Percentiles rank a stretch among this genome's conserved stretches.
Evolutionary conservation across 2,329 filamentous ascomycete genomes (phyloP).

Genomic region (Penicillium griseofulvum): DNA sequence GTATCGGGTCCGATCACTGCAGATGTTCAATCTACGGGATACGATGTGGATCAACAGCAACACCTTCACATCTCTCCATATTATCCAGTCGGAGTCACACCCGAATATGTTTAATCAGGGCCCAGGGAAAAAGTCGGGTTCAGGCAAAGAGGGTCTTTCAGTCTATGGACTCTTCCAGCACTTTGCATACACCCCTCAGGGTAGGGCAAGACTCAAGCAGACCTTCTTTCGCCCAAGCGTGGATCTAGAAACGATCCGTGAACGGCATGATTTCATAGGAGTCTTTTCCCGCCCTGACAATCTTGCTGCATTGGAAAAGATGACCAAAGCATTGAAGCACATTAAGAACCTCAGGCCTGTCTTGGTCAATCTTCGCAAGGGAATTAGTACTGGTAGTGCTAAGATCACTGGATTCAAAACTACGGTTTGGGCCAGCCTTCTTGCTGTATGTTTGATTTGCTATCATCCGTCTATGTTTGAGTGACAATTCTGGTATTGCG

Average conservation of each 20-base stretch:
- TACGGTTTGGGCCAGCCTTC: constrained; percentile 71
- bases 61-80: constrained; percentile 77
- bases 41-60: constrained; percentile 77
- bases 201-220: constrained; percentile 69
- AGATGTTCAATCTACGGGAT: constrained; percentile 70
- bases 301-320: constrained; percentile 50
- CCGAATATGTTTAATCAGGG: constrained; percentile 78
- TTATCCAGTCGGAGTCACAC: constrained; percentile 77
- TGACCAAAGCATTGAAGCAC: constrained; percentile 63
- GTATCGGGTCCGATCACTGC: constrained; percentile 62
- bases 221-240: constrained; percentile 77
- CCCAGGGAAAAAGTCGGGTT: constrained; percentile 58
- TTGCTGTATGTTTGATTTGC: constrained; percentile 42
- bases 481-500: neutral
- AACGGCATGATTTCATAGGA: constrained; percentile 68
- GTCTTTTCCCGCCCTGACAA: constrained; percentile 70
- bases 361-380: constrained; percentile 71
- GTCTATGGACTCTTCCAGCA: constrained; percentile 78
- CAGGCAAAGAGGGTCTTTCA: constrained; percentile 76
- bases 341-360: constrained; percentile 73
- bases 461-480: too few species aligned
- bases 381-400: constrained; percentile 58
- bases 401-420: constrained; percentile 58
- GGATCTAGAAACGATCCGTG: constrained; percentile 64
- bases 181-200: constrained; percentile 74